Conservation (phyloP, 176 grass and related monocot genomes). For the Alopecurus myosuroides region DNA sequence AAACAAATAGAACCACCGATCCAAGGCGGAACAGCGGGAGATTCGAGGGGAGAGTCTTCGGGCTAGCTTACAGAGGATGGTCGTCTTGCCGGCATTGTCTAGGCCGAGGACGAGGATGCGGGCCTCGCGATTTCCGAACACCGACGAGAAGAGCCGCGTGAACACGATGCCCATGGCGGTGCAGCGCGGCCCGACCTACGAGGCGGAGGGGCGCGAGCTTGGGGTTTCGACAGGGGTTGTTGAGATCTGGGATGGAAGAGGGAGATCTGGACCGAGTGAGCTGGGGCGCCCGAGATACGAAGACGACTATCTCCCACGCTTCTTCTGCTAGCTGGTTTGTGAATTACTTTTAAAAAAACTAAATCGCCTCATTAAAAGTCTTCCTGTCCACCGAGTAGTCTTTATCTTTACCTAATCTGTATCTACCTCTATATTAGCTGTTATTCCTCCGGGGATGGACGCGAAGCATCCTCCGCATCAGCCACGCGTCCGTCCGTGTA, state of each 20-base stretch:
- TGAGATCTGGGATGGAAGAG: slow-evolving; percentile 17
- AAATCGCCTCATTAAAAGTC: too few relatives aligned
- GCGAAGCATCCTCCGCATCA: too few relatives aligned
- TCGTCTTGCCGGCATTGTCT: slow-evolving; percentile 99
- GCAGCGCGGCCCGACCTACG: slow-evolving; percentile 19
- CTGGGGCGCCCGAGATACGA: slow-evolving; percentile 37
- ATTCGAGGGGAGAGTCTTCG: not conserved
- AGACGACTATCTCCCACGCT: slow-evolving; percentile 4
- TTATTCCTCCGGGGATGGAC: too few relatives aligned
- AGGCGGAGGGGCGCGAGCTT: slow-evolving; percentile 10
- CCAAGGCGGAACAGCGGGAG: not conserved
- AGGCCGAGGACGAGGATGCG: slow-evolving; percentile 95
- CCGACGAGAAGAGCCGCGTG: slow-evolving; percentile 94
- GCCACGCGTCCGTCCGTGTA: too few relatives aligned
- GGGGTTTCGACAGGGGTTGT: not conserved
- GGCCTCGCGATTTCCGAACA: slow-evolving; percentile 95
- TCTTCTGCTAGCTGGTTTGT: not conserved
- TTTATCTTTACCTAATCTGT: too few relatives aligned
- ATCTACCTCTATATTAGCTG: too few relatives aligned
- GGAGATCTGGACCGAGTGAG: slow-evolving; percentile 45
- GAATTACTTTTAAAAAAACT: too few relatives aligned
- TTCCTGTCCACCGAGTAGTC: too few relatives aligned
- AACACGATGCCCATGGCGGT: slow-evolving; percentile 94
- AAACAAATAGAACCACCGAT: slow-evolving; percentile 15
- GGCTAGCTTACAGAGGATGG: slow-evolving; percentile 70